phyloP scores from a whole-genome alignment of 352 stramenopile genomes.

The Phytophthora uliginosa region DNA sequence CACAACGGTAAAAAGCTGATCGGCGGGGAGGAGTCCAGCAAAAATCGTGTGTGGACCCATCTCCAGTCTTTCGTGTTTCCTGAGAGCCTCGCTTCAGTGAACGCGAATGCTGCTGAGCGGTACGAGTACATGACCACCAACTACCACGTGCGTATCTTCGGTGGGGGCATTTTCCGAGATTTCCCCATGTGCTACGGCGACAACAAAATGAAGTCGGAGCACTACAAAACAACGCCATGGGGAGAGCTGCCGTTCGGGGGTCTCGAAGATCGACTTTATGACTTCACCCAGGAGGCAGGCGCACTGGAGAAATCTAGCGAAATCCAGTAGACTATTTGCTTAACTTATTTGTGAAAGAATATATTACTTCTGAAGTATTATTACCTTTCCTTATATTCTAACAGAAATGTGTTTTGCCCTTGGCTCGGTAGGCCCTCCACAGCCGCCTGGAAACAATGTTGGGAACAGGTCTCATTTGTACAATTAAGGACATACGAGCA shows the following conservation, averaged over 20 bases:
- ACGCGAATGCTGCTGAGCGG: slow-evolving; percentile 5
- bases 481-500: neutral
- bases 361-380: neutral
- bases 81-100: slow-evolving; percentile 11
- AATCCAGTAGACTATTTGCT: slow-evolving; percentile 3
- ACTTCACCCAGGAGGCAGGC: slow-evolving; percentile 21
- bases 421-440: no score
- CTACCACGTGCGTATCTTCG: slow-evolving; percentile 34
- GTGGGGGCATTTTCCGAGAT: slow-evolving; percentile 17
- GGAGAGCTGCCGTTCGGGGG: slow-evolving; percentile 24
- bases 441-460: no score
- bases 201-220: slow-evolving; percentile 34
- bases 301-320: slow-evolving; percentile 12
- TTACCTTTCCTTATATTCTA: no score
- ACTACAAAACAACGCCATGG: slow-evolving; percentile 28
- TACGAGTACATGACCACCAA: slow-evolving; percentile 33
- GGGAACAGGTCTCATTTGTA: no score
- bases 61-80: slow-evolving; percentile 39
- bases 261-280: slow-evolving; percentile 28
- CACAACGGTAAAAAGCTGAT: slow-evolving; percentile 56
- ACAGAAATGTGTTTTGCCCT: no score
- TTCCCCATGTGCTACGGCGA: slow-evolving; percentile 38
- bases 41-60: slow-evolving; percentile 34
- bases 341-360: slow-evolving; percentile 12
- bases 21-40: slow-evolving; percentile 12